A percentile compares a stretch with the other conserved stretches of the same genome.
These are phyloP conservation scores for Fusarium goolgardi DNA, from an alignment of 2,329 filamentous ascomycete genomes.

Conservation along the genomic window DNA sequence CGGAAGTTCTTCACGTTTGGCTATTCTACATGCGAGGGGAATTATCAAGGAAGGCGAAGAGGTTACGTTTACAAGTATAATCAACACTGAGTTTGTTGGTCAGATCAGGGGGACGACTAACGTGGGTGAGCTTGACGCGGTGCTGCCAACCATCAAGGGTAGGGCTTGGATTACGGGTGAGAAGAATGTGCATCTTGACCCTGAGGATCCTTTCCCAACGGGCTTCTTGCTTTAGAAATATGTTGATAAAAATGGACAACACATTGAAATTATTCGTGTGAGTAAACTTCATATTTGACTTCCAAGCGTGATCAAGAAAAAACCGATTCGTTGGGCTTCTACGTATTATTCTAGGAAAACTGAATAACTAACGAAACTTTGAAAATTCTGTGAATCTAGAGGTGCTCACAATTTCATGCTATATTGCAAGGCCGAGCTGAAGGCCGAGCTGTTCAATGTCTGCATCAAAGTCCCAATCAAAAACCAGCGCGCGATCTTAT, in stretches of 20 bases:
- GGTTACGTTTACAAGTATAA: constrained; percentile 18
- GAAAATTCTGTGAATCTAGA: background rate
- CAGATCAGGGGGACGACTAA: constrained; percentile 4
- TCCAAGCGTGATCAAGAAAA: rapidly evolving
- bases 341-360: background rate
- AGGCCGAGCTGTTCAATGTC: background rate
- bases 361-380: background rate
- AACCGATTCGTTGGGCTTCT: rapidly evolving
- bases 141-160: constrained; percentile 11
- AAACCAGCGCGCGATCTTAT: background rate
- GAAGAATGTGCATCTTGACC: constrained; percentile 25
- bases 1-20: constrained; percentile 13
- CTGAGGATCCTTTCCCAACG: constrained; percentile 14
- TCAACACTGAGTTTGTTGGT: constrained; percentile 23
- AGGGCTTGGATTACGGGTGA: constrained; percentile 26
- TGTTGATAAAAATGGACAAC: background rate
- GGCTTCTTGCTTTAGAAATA: background rate
- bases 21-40: constrained; percentile 1
- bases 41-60: constrained; percentile 13
- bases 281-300: rapidly evolving
- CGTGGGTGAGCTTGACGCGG: constrained; percentile 15
- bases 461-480: background rate
- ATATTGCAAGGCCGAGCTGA: rapidly evolving
- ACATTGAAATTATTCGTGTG: background rate
- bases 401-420: background rate